Conservation (phyloP, 2,329 filamentous ascomycete species). For the Aspergillus caelatus region DNA sequence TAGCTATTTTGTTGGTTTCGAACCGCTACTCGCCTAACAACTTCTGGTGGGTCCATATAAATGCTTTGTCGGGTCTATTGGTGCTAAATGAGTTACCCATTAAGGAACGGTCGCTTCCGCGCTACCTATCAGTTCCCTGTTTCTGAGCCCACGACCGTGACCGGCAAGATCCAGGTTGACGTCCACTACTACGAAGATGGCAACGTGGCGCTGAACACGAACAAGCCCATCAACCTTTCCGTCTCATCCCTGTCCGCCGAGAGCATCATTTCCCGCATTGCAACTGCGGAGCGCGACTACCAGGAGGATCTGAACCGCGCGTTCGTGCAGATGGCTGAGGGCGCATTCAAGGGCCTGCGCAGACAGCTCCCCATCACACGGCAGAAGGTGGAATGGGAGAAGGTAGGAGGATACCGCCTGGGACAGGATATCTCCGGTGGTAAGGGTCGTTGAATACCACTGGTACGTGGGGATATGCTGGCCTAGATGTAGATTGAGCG, state of each 20-base stretch:
- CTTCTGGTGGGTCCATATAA: conserved; percentile 70
- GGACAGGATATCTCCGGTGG: conserved; percentile 78
- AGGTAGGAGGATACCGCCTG: conserved; percentile 88
- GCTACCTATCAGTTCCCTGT: conserved; percentile 81
- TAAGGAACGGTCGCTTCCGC: conserved; percentile 93
- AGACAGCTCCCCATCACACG: conserved; percentile 93
- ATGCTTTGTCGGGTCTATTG: too few relatives aligned
- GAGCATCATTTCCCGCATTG: conserved; percentile 77
- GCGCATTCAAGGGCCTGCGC: conserved; percentile 89
- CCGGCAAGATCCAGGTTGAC: conserved; percentile 85
- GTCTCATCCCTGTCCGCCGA: conserved; percentile 66
- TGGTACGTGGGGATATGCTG: neutral
- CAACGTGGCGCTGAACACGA: conserved; percentile 91
- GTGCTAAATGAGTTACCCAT: neutral
- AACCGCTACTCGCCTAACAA: conserved; percentile 99
- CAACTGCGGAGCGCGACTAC: conserved; percentile 81
- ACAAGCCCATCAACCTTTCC: conserved; percentile 69
- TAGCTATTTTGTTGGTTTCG: conserved; percentile 83
- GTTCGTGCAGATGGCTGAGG: conserved; percentile 86
- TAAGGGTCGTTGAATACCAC: conserved; percentile 42
- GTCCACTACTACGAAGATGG: conserved; percentile 99
- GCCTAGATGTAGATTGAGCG: neutral
- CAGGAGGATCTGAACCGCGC: conserved; percentile 94
- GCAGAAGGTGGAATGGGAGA: conserved; percentile 99
- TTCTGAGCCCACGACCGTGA: conserved; percentile 59